phyloP scores from a whole-genome alignment of 2,329 filamentous ascomycete genomes.

The Dothistroma septosporum region DNA sequence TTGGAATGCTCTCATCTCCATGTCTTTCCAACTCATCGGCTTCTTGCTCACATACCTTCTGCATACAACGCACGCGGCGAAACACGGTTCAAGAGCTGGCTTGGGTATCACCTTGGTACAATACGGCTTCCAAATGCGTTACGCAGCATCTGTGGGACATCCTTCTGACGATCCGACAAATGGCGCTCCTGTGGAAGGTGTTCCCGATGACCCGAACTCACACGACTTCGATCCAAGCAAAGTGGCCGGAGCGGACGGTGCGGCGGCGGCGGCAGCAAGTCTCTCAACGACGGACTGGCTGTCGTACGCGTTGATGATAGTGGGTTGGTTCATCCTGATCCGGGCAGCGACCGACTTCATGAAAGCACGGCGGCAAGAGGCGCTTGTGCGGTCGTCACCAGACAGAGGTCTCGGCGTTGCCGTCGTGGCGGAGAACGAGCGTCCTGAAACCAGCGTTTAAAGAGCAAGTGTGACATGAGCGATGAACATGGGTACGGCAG shows the following conservation, averaged over 20 bases:
- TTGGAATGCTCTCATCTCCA: constrained; percentile 94
- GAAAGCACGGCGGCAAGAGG: constrained; percentile 81
- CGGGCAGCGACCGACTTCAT: constrained; percentile 89
- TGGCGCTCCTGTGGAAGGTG: constrained; percentile 40
- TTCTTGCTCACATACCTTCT: constrained; percentile 97
- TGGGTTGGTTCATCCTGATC: constrained; percentile 97
- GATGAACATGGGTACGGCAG: constrained; percentile 5
- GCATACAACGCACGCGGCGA: constrained; percentile 95
- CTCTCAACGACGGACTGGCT: constrained; percentile 80
- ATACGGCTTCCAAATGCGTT: constrained; percentile 92
- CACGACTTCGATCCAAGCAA: constrained; percentile 79
- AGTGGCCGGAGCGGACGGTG: constrained; percentile 48
- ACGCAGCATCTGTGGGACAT: constrained; percentile 39
- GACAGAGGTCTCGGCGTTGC: constrained; percentile 80
- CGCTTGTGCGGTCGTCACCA: constrained; percentile 86
- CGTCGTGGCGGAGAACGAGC: constrained; percentile 81
- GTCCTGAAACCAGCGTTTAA: constrained; percentile 59
- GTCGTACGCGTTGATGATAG: constrained; percentile 89
- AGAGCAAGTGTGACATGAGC: background rate
- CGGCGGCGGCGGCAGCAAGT: constrained; percentile 40
- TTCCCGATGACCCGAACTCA: constrained; percentile 78
- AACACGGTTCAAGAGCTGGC: constrained; percentile 91
- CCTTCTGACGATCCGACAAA: constrained; percentile 19
- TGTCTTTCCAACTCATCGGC: constrained; percentile 94
- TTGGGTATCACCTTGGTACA: constrained; percentile 93